Percentiles rank a stretch among this genome's conserved stretches.
Conservation (phyloP, 164 flowering plant species). For the Piper betle region DNA sequence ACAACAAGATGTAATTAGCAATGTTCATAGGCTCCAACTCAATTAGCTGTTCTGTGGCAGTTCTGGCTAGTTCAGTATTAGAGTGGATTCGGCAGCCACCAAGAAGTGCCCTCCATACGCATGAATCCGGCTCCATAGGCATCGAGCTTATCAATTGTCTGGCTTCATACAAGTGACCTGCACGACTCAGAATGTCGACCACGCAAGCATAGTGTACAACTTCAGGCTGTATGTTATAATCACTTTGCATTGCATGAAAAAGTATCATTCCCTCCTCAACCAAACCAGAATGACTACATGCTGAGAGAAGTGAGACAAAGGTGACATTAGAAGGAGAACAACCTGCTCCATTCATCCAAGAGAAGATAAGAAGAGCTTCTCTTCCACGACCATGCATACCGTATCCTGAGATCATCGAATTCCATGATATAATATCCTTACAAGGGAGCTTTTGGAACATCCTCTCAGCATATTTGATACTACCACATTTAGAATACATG, state of each 20-base stretch:
- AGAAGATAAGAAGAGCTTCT: conserved; percentile 33
- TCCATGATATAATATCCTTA: conserved; percentile 41
- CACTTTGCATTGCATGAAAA: conserved; percentile 30
- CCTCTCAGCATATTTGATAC: conserved; percentile 25
- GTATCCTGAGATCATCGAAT: conserved; percentile 46
- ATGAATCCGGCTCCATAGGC: conserved; percentile 46
- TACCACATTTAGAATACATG: conserved; percentile 57
- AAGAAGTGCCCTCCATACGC: conserved; percentile 45
- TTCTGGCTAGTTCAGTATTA: conserved; percentile 22
- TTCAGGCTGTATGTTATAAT: conserved; percentile 28
- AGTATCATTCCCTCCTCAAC: conserved; percentile 30
- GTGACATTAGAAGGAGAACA: conserved; percentile 31
- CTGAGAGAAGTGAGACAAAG: conserved; percentile 42
- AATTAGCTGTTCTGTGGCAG: conserved; percentile 25
- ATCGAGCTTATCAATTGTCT: conserved; percentile 25
- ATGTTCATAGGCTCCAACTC: conserved; percentile 41
- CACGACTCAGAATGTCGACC: conserved; percentile 56
- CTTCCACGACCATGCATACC: conserved; percentile 37
- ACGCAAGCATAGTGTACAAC: conserved; percentile 49
- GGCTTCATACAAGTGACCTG: conserved; percentile 43
- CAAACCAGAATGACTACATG: conserved; percentile 55
- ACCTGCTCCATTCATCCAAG: conserved; percentile 35
- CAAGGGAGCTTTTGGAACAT: conserved; percentile 18
- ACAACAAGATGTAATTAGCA: conserved; percentile 36
- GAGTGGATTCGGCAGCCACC: conserved; percentile 32